Conservation (phyloP, 768 basidiomycete genomes). For the Phlebiopsis flavidoalba region DNA sequence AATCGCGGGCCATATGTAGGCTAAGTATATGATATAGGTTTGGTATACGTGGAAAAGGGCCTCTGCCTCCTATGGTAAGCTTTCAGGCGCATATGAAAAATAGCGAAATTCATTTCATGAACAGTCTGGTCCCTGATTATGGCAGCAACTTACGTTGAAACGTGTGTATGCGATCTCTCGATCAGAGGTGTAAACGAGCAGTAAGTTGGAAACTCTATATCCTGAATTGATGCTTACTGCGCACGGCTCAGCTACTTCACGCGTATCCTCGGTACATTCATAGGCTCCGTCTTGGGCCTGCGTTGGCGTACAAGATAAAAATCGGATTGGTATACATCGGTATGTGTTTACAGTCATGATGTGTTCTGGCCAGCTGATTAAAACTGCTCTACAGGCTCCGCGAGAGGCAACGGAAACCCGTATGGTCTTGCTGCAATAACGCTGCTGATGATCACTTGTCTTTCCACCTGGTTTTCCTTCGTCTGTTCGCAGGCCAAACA, state of each 20-base stretch:
- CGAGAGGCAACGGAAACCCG: slow-evolving; percentile 42
- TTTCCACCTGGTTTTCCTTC: slow-evolving; percentile 43
- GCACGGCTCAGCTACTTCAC: slow-evolving; percentile 35
- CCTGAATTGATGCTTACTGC: neutral
- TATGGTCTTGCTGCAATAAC: slow-evolving; percentile 46
- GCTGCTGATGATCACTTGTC: slow-evolving; percentile 43
- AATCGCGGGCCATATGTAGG: neutral
- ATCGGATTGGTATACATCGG: slow-evolving; percentile 44
- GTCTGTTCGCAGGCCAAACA: slow-evolving; percentile 43
- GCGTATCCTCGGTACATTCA: slow-evolving; percentile 40
- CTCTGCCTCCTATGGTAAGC: slow-evolving; percentile 43
- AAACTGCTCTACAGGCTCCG: slow-evolving; percentile 29
- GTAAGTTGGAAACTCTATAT: slow-evolving; percentile 20
- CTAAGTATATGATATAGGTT: slow-evolving; percentile 19
- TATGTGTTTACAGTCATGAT: slow-evolving; percentile 3
- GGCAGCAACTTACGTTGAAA: slow-evolving; percentile 55
- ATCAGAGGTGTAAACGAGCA: slow-evolving; percentile 55
- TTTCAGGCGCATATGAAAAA: neutral
- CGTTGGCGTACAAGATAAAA: too few species aligned
- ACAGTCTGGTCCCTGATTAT: slow-evolving; percentile 47
- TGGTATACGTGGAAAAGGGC: slow-evolving; percentile 42
- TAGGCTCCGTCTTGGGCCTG: slow-evolving; percentile 44
- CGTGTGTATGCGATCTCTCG: slow-evolving; percentile 50
- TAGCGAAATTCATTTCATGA: too few species aligned
- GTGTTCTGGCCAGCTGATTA: neutral